Evolutionary conservation across 1,139 yeast species (phyloP), one percentile per base, ranked within the genome.

Genomic region (Saccharomyces hybrid): DNA sequence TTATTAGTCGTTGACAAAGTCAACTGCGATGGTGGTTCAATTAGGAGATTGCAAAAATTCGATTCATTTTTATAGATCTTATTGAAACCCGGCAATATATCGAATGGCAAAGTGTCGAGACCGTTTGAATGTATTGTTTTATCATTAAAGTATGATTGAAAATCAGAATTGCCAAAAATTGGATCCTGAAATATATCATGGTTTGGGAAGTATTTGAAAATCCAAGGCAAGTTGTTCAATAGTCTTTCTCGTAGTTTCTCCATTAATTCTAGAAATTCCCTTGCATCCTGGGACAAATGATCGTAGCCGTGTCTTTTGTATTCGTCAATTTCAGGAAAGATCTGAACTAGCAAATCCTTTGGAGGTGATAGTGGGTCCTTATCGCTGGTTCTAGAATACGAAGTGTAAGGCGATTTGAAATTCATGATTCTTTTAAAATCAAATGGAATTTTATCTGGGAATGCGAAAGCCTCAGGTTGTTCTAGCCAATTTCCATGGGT

Each of bases 271-370:
- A 67, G 51, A 49, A 68, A 58, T 8, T 58, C 55, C 50, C 57
- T 54, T 2, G 66, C 58, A 21, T 56, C 57, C 5, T 42, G 16
- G 4, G 60, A 49, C 52, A 65, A 49, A 42, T 47, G 38, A 26
- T 52, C 51, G 24, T 49, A 52, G n/a, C 54, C 52, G 28, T 58
- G 56, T 47, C 54, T 51, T 47, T 58, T 60, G 49, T 62, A 65
- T 27, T 55, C 53, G 53, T 66, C 70, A 26, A 67, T 56, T 49
- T 67, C 71, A 4, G 70, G 70, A 54, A 67, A 67, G 6, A 67
- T 38, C 54, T 63, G 64, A 8, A 61, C 60, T 16, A 66, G 27
- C 11, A 60, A 51, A 9, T 55, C 56, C 4, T 56, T 47, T 1
- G 65, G 64, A 27, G 62, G 58, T 21, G 16, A 32, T 21, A 51